Base-by-base conservation (phyloP, 305 asterid species). In the Fraxinus nigra region DNA sequence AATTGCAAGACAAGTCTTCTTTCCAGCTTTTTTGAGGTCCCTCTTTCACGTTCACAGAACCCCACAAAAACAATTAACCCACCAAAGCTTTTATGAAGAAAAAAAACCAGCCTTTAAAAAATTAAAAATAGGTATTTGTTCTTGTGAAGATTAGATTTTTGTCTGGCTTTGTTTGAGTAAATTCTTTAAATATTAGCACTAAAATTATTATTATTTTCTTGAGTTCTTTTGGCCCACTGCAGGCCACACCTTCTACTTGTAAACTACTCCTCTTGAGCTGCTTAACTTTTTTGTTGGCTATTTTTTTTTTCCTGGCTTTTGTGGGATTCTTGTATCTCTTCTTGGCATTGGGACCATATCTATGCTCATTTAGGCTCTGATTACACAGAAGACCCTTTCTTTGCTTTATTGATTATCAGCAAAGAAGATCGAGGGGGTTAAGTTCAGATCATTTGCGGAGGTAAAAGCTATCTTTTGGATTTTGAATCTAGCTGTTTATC, bases 1-100 rank as follows among this genome's bases (percentile, higher is more conserved):
- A 56, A 93, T 92, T 94, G 92, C 95, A 91, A 92, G 90, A 87
- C 88, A 91, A 93, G 95, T 92, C 87, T 89, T 83, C 93, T 90
- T 86, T 84, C 72, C 88, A 90, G 87, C 89, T 86, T 87, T 84
- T 86, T 30, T 86, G 84, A 88, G 88, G 88, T 70, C 84, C 87
- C 85, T 84, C 88, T 79, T 85, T 83, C 65, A 18, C 89, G 83
- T 87, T 89, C 87, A 82, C 87, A 84, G 81, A 83, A 79, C 87
- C 87, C 90, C 88, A 84, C 88, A 88, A 82, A 87, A 69, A 88
- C 89, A 75, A 84, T 87, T 83, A 82, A 81, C 90, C 86, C 85
- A 82, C 82, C 85, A 78, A 85, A 81, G 82, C 82, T 79, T 87
- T 86, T 80, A 51, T 43, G 69, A 51, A 69, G 51, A 6, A 65